Evolutionary conservation across 176 grass and related monocot genomes (phyloP), one percentile per base, ranked within the genome.

Genomic region (Canna indica): DNA sequence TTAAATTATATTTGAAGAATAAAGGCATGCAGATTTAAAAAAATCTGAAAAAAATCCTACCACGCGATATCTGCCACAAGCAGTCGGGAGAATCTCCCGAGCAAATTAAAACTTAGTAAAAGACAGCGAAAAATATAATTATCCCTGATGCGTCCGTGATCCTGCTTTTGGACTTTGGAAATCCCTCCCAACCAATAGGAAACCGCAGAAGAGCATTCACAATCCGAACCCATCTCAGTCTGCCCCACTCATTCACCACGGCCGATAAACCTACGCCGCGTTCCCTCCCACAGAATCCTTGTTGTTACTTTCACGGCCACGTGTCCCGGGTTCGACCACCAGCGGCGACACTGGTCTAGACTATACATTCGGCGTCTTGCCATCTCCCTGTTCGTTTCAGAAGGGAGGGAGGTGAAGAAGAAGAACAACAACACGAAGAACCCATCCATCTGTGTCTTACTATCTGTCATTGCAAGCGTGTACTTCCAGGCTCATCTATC

Each of bases 171-270:
- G 11, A 3, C 63, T 11, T 4, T 6, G 38, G 82, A 31, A 89
- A 89, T 85, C 86, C 79, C 12, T 7, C 0, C 31, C 9, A 38
- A 2, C 86, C 86, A 89, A 89, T 89, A 72, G 58, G 79, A 74
- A 45, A 52, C 54, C 79, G 36, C 36, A 0, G 5, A 3, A 1
- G 31, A 0, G 12, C 36, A 60, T 56, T 70, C 63, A 62, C 67
- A 74, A 89, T 89, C 76, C 79, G 7, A 16, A 76, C 82, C 67
- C 84, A 77, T 82, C 79, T 6, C 1, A 15, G 20, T 50, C 35
- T 32, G 38, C 1, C 76, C 79, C 78, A 78, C 86, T 81, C 48
- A 4, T 27, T 70, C 34, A 20, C 8, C 41, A 3, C 3, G 32
- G 0, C 42, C 5, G 8, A 8, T 36, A 50, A 50, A 25, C 38